Percentiles rank a stretch among this genome's conserved stretches.
phyloP scores from a whole-genome alignment of 2,329 filamentous ascomycete genomes.

The Xylaria polymorpha region DNA sequence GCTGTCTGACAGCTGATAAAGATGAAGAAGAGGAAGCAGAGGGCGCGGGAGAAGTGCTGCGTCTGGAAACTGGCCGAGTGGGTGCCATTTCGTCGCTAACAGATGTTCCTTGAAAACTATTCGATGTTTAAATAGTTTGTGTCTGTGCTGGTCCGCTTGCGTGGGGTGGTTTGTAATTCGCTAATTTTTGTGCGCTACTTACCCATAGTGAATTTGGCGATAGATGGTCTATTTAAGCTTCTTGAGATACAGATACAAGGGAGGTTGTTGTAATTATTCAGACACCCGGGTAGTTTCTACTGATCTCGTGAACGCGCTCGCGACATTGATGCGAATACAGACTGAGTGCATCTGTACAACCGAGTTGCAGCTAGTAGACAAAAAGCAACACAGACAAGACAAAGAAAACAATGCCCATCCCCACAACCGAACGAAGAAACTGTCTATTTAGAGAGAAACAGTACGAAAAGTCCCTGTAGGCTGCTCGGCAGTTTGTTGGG shows the following conservation, averaged over 20 bases:
- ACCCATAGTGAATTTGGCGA: not conserved
- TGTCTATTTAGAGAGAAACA: too few relatives aligned
- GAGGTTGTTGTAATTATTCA: not conserved
- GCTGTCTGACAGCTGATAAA: too few relatives aligned
- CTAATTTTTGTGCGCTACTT: too few relatives aligned
- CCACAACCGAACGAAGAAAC: not conserved
- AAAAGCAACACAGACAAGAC: too few relatives aligned
- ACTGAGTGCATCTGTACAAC: not conserved
- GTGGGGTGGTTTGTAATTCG: not conserved
- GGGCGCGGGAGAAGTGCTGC: too few relatives aligned
- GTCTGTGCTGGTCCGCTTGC: not conserved
- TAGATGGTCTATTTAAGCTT: slow-evolving; percentile 1
- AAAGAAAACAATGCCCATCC: not conserved
- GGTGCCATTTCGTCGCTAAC: too few relatives aligned
- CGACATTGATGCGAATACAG: not conserved
- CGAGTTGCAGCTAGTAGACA: too few relatives aligned
- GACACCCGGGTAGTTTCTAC: not conserved
- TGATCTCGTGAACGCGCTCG: not conserved
- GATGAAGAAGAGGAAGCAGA: too few relatives aligned
- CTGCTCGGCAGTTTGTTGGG: too few relatives aligned
- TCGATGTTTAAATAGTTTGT: not conserved
- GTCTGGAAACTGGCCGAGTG: too few relatives aligned
- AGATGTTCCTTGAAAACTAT: not conserved
- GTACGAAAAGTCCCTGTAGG: too few relatives aligned
- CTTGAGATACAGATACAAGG: not conserved